Percentiles rank a stretch among this genome's conserved stretches.
These are phyloP conservation scores for Jatropha curcas DNA, from an alignment of 345 rosid genomes.

Conservation along the genomic window DNA sequence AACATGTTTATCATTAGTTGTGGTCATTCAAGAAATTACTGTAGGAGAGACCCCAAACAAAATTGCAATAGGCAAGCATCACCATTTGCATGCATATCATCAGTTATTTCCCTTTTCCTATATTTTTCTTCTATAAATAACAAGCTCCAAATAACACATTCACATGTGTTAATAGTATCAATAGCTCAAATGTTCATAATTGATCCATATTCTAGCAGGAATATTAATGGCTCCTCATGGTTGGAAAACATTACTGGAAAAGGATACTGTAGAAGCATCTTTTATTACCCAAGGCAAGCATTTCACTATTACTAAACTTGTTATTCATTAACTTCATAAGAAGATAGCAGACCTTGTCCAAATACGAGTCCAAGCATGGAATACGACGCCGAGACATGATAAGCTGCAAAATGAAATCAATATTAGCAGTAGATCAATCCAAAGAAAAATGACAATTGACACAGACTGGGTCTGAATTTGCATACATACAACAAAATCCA, in stretches of 20 bases:
- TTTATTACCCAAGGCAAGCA: neutral
- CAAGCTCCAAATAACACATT: neutral
- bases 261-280: neutral
- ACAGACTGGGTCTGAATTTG: neutral
- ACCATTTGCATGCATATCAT: neutral
- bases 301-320: neutral
- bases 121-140: neutral
- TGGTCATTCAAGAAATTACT: neutral
- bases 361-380: constrained; percentile 96
- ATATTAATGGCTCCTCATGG: neutral
- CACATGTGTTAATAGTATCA: neutral
- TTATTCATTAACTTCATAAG: neutral
- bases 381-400: constrained; percentile 89
- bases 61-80: neutral
- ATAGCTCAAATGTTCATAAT: neutral
- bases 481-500: neutral
- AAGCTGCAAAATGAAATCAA: constrained; percentile 51
- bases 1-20: constrained; percentile 10
- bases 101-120: neutral
- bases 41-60: neutral
- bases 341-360: constrained; percentile 74
- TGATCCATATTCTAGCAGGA: neutral
- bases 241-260: neutral
- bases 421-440: constrained; percentile 2
- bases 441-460: neutral